These are phyloP conservation scores for Phialophora verrucosa DNA, from an alignment of 2,329 filamentous ascomycete genomes.

Conservation along the genomic window DNA sequence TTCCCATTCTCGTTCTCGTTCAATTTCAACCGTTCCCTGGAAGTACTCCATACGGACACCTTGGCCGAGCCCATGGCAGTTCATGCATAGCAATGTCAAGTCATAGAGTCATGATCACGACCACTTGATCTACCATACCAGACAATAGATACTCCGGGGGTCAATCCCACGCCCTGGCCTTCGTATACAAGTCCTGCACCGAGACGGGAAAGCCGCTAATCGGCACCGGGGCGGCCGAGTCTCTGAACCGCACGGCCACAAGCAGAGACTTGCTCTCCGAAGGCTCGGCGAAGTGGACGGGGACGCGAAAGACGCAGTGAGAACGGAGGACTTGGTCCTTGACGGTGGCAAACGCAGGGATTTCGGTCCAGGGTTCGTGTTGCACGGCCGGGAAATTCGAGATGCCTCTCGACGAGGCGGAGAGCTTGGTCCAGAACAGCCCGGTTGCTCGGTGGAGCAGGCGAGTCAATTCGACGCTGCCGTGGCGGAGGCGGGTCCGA, in stretches of 20 bases:
- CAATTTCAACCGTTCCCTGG: too few species aligned
- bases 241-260: slow-evolving; percentile 13
- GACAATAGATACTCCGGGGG: too few species aligned
- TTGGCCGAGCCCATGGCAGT: too few species aligned
- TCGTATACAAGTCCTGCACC: slow-evolving; percentile 5
- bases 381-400: neutral
- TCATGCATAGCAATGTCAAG: too few species aligned
- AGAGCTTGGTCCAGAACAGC: slow-evolving; percentile 9
- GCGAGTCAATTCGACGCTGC: slow-evolving; percentile 7
- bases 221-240: slow-evolving; percentile 2
- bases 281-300: slow-evolving; percentile 5
- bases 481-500: slow-evolving; percentile 15
- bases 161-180: slow-evolving; percentile 15
- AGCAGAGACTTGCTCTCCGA: slow-evolving; percentile 12
- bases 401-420: neutral
- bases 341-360: neutral
- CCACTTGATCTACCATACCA: too few species aligned
- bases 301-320: slow-evolving; percentile 13
- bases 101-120: too few species aligned
- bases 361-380: slow-evolving; percentile 16
- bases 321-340: slow-evolving; percentile 1
- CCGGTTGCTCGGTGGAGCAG: slow-evolving; percentile 11
- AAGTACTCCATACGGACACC: too few species aligned
- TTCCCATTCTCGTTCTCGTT: too few species aligned
- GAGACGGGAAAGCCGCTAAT: slow-evolving; percentile 17